These are phyloP conservation scores for Kingdonia uniflora DNA, from an alignment of 164 flowering plant genomes.

Conservation along the genomic window DNA sequence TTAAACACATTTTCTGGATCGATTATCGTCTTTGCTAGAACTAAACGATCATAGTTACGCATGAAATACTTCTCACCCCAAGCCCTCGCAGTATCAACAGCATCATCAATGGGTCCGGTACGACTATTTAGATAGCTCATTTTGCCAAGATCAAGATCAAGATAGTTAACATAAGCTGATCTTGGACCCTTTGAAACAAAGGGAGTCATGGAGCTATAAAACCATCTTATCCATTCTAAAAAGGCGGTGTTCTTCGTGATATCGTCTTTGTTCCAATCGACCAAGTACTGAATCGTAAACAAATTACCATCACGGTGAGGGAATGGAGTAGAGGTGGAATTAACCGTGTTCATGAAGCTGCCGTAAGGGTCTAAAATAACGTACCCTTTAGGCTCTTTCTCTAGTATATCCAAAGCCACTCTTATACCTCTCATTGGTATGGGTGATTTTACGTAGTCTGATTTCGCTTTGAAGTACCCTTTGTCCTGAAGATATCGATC, in stretches of 20 bases:
- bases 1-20: constrained; percentile 41
- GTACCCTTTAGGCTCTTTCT: constrained; percentile 18
- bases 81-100: constrained; percentile 24
- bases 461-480: constrained; percentile 21
- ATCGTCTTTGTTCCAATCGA: constrained; percentile 19
- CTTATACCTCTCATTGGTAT: constrained; percentile 11
- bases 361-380: constrained; percentile 26
- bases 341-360: constrained; percentile 15
- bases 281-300: constrained; percentile 18
- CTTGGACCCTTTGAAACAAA: constrained; percentile 18
- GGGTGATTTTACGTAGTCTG: constrained; percentile 14
- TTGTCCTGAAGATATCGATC: constrained; percentile 17
- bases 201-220: constrained; percentile 16
- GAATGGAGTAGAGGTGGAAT: constrained; percentile 13
- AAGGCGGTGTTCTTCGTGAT: constrained; percentile 4
- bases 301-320: constrained; percentile 23
- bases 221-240: constrained; percentile 15
- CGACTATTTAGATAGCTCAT: constrained; percentile 3
- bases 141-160: constrained; percentile 26
- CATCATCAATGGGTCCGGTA: neutral
- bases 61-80: constrained; percentile 67
- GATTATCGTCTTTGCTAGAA: constrained; percentile 31
- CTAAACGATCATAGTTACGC: constrained; percentile 42
- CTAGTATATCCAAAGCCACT: constrained; percentile 3
- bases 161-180: constrained; percentile 22